These are phyloP conservation scores for Hyaloscypha bicolor DNA, from an alignment of 495 filamentous ascomycete genomes.

Conservation along the genomic window DNA sequence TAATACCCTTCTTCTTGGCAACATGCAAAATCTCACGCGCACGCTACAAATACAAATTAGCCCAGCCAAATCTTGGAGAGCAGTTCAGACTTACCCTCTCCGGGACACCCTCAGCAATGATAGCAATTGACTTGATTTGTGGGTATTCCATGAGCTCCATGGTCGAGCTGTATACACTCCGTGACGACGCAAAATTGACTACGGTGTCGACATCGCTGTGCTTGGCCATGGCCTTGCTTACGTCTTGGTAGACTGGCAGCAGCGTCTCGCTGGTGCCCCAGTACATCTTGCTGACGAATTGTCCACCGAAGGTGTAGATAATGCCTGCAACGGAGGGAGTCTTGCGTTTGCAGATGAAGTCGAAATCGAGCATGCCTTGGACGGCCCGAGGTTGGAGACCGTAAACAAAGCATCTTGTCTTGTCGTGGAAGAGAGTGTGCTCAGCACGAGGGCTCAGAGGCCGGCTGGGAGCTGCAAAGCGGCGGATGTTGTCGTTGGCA, in stretches of 20 bases:
- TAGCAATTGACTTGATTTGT: constrained; percentile 96
- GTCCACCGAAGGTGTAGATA: constrained; percentile 99
- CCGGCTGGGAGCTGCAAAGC: constrained; percentile 91
- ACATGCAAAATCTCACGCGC: constrained; percentile 96
- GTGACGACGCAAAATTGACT: constrained; percentile 99
- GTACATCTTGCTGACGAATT: constrained; percentile 99
- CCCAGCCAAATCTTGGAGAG: neutral
- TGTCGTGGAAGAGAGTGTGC: constrained; percentile 94
- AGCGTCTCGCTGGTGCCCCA: constrained; percentile 99
- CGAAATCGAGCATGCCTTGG: constrained; percentile 99
- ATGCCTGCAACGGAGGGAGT: constrained; percentile 98
- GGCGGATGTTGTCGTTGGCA: constrained; percentile 98
- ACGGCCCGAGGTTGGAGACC: constrained; percentile 97
- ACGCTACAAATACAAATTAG: constrained; percentile 54
- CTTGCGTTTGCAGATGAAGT: constrained; percentile 99
- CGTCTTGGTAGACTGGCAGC: constrained; percentile 95
- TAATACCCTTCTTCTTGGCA: constrained; percentile 96
- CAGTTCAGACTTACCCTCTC: constrained; percentile 72
- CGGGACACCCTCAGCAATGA: constrained; percentile 98
- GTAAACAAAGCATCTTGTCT: constrained; percentile 99
- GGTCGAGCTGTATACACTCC: constrained; percentile 95
- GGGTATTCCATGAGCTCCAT: constrained; percentile 98
- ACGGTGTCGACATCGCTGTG: constrained; percentile 96
- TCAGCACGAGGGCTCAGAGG: constrained; percentile 81
- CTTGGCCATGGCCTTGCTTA: constrained; percentile 92